Evolutionary conservation across 805 yeast genomes (phyloP).

Genomic region (Yamadazyma takamatsuzukensis): DNA sequence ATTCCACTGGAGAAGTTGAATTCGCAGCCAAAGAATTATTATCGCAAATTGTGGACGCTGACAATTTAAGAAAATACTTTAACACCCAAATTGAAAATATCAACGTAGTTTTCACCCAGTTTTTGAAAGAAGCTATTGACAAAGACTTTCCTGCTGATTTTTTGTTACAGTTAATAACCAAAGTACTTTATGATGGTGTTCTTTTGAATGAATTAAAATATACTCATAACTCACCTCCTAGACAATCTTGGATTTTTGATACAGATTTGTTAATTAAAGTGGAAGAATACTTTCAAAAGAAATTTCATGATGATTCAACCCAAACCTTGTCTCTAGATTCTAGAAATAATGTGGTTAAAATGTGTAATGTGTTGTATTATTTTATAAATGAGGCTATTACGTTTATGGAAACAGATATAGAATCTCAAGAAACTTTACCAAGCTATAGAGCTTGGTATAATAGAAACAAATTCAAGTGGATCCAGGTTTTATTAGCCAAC

Average conservation of each 20-base stretch:
- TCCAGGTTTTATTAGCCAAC: constrained; percentile 48
- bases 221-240: constrained; percentile 19
- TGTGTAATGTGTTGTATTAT: constrained; percentile 31
- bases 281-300: constrained; percentile 28
- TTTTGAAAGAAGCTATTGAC: constrained; percentile 18
- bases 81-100: constrained; percentile 20
- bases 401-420: constrained; percentile 24
- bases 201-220: constrained; percentile 39
- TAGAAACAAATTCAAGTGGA: constrained; percentile 48
- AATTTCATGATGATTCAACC: constrained; percentile 8
- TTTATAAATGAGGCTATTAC: constrained; percentile 31
- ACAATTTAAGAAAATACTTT: constrained; percentile 22
- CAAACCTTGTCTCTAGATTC: constrained; percentile 14
- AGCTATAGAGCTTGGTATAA: constrained; percentile 32
- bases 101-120: constrained; percentile 24
- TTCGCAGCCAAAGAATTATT: not conserved
- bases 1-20: constrained; percentile 1
- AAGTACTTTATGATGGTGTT: constrained; percentile 27
- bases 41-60: not conserved
- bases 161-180: constrained; percentile 18
- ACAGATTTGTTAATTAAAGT: constrained; percentile 34
- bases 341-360: constrained; percentile 19
- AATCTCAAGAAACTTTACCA: constrained; percentile 19
- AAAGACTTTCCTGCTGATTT: constrained; percentile 13
- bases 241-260: constrained; percentile 45